These are phyloP conservation scores for Dendryphion nanum DNA, from an alignment of 2,329 filamentous ascomycete genomes.

Conservation along the genomic window DNA sequence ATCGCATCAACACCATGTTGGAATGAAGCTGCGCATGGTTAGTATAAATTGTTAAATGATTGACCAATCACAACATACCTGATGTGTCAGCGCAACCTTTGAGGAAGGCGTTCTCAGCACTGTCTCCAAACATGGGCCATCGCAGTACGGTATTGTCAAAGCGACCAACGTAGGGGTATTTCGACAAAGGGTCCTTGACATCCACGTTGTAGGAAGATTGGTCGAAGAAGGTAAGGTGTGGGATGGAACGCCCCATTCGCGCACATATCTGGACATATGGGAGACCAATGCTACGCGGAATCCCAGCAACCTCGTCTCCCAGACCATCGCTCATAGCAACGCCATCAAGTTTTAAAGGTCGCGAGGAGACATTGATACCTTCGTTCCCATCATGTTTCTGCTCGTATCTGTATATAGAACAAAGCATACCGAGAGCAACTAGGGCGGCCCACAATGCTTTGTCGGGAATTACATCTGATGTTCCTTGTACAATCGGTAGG, in stretches of 20 bases:
- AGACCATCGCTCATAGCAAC: constrained; percentile 53
- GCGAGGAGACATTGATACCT: constrained; percentile 42
- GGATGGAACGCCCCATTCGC: constrained; percentile 54
- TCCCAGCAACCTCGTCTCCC: constrained; percentile 51
- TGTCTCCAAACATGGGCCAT: constrained; percentile 26
- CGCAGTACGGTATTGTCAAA: constrained; percentile 23
- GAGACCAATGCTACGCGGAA: constrained; percentile 51
- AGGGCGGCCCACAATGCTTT: constrained; percentile 54
- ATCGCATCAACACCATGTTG: constrained; percentile 25
- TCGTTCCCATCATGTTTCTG: constrained; percentile 55
- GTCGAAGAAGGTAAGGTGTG: constrained; percentile 55
- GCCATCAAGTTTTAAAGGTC: constrained; percentile 36
- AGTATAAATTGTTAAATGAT: neutral
- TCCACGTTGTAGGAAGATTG: constrained; percentile 56
- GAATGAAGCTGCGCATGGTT: constrained; percentile 15
- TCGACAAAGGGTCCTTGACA: constrained; percentile 50
- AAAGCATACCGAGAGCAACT: constrained; percentile 54
- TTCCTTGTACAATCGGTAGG: constrained; percentile 51
- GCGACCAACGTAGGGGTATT: constrained; percentile 45
- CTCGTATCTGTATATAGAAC: constrained; percentile 56
- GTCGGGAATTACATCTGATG: constrained; percentile 51
- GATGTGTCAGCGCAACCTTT: constrained; percentile 26
- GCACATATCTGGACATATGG: constrained; percentile 55
- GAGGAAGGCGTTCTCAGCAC: constrained; percentile 23
- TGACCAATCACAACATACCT: neutral